These are phyloP conservation scores for Fusarium udum DNA, from an alignment of 2,329 filamentous ascomycete species.

Conservation along the genomic window DNA sequence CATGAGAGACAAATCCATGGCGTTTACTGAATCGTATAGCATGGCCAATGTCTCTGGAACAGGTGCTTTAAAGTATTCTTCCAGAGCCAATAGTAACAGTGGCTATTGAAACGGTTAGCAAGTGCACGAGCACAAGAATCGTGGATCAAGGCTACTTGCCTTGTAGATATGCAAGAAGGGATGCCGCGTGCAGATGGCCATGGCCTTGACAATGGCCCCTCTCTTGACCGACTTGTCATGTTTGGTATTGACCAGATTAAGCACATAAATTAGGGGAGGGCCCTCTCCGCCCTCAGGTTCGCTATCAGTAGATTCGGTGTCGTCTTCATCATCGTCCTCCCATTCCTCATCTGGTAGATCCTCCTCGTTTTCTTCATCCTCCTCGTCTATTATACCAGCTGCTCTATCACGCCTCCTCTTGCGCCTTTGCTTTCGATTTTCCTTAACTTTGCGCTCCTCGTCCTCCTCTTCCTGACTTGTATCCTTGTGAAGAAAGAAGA, in stretches of 20 bases:
- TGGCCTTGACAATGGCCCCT: conserved; percentile 95
- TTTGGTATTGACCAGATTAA: conserved; percentile 98
- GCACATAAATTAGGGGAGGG: conserved; percentile 92
- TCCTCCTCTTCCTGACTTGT: conserved; percentile 85
- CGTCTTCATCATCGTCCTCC: conserved; percentile 58
- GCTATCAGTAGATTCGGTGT: conserved; percentile 64
- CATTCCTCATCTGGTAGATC: conserved; percentile 59
- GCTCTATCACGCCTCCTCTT: conserved; percentile 62
- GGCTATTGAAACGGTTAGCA: conserved; percentile 64
- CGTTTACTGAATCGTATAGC: conserved; percentile 92
- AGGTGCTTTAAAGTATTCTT: conserved; percentile 96
- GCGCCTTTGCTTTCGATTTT: conserved; percentile 61
- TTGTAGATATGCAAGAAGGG: conserved; percentile 99
- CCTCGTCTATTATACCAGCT: conserved; percentile 59
- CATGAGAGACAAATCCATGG: conserved; percentile 96
- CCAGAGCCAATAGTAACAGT: conserved; percentile 85
- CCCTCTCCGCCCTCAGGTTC: conserved; percentile 80
- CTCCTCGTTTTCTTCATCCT: conserved; percentile 54
- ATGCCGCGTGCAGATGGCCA: conserved; percentile 98
- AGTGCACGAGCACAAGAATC: neutral
- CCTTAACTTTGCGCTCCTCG: conserved; percentile 68
- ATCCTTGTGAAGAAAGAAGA: conserved; percentile 98
- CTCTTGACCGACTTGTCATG: conserved; percentile 92
- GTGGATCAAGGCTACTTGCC: conserved; percentile 56
- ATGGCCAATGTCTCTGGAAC: conserved; percentile 86